Percentiles rank a stretch among this genome's conserved stretches.
Evolutionary conservation across 2,329 filamentous ascomycete species (phyloP).

Genomic region (Fusarium cicatricum): DNA sequence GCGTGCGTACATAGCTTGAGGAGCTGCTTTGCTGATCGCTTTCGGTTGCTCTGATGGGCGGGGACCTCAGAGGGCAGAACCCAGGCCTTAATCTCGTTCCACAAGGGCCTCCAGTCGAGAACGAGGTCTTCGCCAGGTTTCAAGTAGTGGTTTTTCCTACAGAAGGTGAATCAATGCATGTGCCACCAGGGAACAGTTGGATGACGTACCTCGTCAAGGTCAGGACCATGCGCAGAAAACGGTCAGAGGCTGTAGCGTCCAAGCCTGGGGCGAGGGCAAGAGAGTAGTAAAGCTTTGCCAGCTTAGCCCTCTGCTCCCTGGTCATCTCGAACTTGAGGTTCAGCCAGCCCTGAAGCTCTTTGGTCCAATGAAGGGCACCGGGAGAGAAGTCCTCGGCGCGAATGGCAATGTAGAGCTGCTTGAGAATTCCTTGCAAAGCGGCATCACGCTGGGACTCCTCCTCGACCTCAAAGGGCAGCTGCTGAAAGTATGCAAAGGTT

Average conservation of each 20-base stretch:
- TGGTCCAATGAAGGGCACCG: constrained; percentile 95
- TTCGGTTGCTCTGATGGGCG: constrained; percentile 63
- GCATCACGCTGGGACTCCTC: constrained; percentile 78
- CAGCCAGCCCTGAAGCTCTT: constrained; percentile 94
- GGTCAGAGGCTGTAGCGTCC: constrained; percentile 81
- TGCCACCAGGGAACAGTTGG: constrained; percentile 4
- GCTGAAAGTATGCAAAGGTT: constrained; percentile 91
- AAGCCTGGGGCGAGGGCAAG: constrained; percentile 89
- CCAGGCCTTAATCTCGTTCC: constrained; percentile 90
- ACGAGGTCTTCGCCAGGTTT: constrained; percentile 88
- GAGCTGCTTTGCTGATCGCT: constrained; percentile 69
- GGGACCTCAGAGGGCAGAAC: constrained; percentile 87
- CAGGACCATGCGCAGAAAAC: constrained; percentile 97
- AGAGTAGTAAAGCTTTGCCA: constrained; percentile 94
- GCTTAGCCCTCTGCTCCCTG: constrained; percentile 79
- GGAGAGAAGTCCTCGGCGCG: constrained; percentile 93
- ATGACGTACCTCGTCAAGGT: constrained; percentile 84
- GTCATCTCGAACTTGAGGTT: constrained; percentile 97
- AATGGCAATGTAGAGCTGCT: constrained; percentile 91
- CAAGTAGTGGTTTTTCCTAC: constrained; percentile 92
- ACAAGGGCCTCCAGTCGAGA: constrained; percentile 92
- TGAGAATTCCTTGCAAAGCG: constrained; percentile 86
- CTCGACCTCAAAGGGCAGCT: constrained; percentile 90
- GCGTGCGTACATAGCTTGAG: constrained; percentile 91
- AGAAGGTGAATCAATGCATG: constrained; percentile 15